Evolutionary conservation across 108 stramenopile species (phyloP).

Genomic region (Nannochloropsis salina): DNA sequence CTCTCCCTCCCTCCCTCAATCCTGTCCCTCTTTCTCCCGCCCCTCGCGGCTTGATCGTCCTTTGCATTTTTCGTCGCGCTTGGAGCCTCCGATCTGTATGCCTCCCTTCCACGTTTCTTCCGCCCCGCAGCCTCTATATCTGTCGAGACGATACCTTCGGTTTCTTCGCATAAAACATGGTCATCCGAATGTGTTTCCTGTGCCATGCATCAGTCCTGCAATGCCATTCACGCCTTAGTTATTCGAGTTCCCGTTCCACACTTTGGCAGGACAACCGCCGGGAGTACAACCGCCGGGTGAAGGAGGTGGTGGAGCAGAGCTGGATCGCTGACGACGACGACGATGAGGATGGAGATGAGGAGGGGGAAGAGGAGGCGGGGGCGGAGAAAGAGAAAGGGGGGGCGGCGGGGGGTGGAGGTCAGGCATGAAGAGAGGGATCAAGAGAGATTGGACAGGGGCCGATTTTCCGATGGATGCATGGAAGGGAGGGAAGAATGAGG

Average conservation of each 20-base stretch:
- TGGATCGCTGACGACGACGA: constrained; percentile 62
- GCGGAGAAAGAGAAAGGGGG: constrained; percentile 1
- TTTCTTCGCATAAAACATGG: too few species aligned
- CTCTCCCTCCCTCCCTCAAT: not conserved
- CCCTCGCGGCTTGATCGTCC: too few species aligned
- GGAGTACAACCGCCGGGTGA: constrained; percentile 95
- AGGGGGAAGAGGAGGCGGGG: not conserved
- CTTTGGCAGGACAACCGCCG: constrained; percentile 71
- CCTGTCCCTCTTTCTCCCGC: not conserved
- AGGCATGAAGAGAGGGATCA: not conserved
- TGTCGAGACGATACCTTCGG: too few species aligned
- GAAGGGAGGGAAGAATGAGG: not conserved
- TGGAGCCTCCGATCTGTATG: too few species aligned
- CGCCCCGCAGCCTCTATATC: not conserved
- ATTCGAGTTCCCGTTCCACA: too few species aligned
- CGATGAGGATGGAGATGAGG: constrained; percentile 16
- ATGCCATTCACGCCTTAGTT: too few species aligned
- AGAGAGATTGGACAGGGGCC: not conserved
- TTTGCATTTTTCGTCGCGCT: too few species aligned
- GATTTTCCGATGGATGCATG: not conserved
- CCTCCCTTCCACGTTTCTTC: not conserved
- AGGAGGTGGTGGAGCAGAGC: constrained; percentile 96
- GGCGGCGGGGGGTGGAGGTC: not conserved
- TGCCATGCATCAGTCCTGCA: too few species aligned
- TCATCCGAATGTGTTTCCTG: too few species aligned